Evolutionary conservation across 2,329 filamentous ascomycete genomes (phyloP), one percentile per base, ranked within the genome.

Genomic region (Rhynchosporium graminicola): DNA sequence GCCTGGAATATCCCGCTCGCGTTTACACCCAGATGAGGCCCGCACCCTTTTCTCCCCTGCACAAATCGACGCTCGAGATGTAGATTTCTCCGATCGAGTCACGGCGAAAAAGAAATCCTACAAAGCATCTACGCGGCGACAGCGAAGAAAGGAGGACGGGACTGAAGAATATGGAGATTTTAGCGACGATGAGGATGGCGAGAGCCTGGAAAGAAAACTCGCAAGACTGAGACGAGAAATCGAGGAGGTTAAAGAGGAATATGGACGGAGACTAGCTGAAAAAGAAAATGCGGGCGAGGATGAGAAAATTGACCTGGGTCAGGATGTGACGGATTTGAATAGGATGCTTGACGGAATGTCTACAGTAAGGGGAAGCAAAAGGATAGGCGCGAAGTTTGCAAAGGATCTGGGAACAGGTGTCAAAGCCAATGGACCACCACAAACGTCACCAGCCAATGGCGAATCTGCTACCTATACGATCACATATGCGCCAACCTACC

Each of bases 11-110:
- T 92, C 90, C 68, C 88, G 88, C 67, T 87, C 89, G 42, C 85
- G 87, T 29, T 79, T 98, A 8, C 88, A 90, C 65, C 87, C 92
- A 66, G 84, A 91, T 70, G 84, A 91, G 74, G 95, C 95, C 48
- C 88, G 94, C 61, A 87, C 85, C 38, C 86, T 87, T 48, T 99
- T 99, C 74, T 81, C 88, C 60, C 87, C 90, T 2, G 81, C 89
- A 9, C 83, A 85, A 46, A 86, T 96, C 38, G 90, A 96, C 73
- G 88, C 92, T 5, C 83, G 83, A 57, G 86, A 89, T 28, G 91
- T 89, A 29, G 91, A 97, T 76, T 95, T 97, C 75, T 96, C 93
- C 2, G 93, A 97, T 76, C 88, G 93, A 59, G 87, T 98, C 43
- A 87, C 87, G 63, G 86, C 86, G 52, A 94, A 94, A 75, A 85